Evolutionary conservation across 169 alveolate species (phyloP).

Genomic region (Plasmodium reichenowi): DNA sequence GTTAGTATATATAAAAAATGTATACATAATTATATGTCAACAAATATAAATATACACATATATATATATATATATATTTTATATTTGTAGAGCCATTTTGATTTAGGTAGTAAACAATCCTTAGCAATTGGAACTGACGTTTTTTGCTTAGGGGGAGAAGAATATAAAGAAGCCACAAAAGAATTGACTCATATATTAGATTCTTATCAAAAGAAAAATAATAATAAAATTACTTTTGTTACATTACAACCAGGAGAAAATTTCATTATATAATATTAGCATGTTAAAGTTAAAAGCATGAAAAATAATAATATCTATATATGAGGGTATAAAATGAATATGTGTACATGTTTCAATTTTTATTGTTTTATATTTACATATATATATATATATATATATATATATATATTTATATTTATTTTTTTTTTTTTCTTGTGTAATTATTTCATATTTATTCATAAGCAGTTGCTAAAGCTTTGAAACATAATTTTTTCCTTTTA

Average conservation of each 20-base stretch:
- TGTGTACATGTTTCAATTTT: neutral
- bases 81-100: conserved; percentile 49
- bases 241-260: conserved; percentile 75
- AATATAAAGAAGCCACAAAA: conserved; percentile 61
- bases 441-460: conserved; percentile 27
- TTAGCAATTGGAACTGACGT: conserved; percentile 72
- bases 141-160: conserved; percentile 75
- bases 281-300: neutral
- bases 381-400: neutral
- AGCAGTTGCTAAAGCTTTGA: conserved; percentile 72
- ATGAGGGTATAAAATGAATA: too few species aligned
- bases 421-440: too few species aligned
- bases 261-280: conserved; percentile 16
- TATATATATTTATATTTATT: too few species aligned
- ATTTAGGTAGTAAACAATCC: conserved; percentile 57
- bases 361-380: neutral
- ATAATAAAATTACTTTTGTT: conserved; percentile 55
- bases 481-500: conserved; percentile 72
- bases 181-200: conserved; percentile 30
- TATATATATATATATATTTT: neutral
- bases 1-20: neutral
- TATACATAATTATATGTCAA: neutral
- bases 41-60: too few species aligned
- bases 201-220: conserved; percentile 39
- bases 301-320: neutral